These are phyloP conservation scores for Smittium culicis DNA, from an alignment of 371 early-diverging fungal species.

Conservation along the genomic window DNA sequence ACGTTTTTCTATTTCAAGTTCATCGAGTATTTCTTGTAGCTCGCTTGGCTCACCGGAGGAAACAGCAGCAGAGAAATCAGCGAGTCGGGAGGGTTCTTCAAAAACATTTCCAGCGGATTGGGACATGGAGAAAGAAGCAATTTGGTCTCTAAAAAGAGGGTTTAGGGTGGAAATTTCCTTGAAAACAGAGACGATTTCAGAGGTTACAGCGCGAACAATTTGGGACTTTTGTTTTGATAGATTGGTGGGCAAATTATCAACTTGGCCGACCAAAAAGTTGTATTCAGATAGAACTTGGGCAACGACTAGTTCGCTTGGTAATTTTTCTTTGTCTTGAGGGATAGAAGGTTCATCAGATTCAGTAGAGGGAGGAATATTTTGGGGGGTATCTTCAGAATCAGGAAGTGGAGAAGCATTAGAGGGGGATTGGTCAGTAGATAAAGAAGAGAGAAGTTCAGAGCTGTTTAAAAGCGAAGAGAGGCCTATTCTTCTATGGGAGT, in stretches of 20 bases:
- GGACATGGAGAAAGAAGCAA: constrained; percentile 85
- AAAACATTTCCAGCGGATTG: constrained; percentile 90
- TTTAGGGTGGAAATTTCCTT: constrained; percentile 88
- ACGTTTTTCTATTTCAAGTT: constrained; percentile 73
- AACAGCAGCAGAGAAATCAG: constrained; percentile 94
- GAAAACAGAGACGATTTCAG: constrained; percentile 87
- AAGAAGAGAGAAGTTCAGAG: not conserved
- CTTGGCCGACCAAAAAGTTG: constrained; percentile 66
- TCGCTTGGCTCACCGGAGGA: constrained; percentile 81
- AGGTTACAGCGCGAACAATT: constrained; percentile 81
- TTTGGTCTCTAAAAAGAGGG: constrained; percentile 90
- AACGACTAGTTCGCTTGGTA: constrained; percentile 30
- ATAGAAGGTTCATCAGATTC: no score
- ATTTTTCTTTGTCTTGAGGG: no score
- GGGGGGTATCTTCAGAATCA: not conserved
- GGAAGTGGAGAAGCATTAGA: not conserved
- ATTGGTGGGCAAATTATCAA: constrained; percentile 71
- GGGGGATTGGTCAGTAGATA: not conserved
- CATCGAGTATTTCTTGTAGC: constrained; percentile 81
- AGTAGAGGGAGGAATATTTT: not conserved
- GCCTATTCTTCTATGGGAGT: constrained; percentile 58
- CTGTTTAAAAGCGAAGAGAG: not conserved
- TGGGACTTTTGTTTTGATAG: constrained; percentile 70
- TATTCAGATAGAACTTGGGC: constrained; percentile 46
- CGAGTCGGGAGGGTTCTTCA: constrained; percentile 82